phyloP scores from a whole-genome alignment of 495 filamentous ascomycete species.

The Penicillium pancosmium region DNA sequence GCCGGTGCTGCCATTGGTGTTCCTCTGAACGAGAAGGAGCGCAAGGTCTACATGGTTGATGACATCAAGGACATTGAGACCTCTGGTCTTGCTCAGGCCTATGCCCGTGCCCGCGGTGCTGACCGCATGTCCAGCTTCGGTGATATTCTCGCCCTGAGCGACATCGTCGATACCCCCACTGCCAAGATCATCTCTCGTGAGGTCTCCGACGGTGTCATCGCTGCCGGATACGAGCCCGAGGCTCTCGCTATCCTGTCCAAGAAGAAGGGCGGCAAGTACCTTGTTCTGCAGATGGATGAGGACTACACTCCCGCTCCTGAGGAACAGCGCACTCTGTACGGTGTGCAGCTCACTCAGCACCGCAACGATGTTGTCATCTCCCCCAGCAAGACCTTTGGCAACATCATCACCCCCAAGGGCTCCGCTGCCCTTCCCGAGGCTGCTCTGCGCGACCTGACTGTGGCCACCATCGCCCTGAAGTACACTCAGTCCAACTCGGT shows the following conservation, averaged over 20 bases:
- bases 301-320: conserved; percentile 73
- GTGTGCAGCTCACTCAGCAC: conserved; percentile 80
- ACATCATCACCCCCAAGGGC: conserved; percentile 82
- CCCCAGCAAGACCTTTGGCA: conserved; percentile 78
- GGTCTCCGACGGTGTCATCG: conserved; percentile 96
- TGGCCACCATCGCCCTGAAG: conserved; percentile 95
- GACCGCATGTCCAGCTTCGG: conserved; percentile 98
- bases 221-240: conserved; percentile 78
- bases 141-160: conserved; percentile 90
- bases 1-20: conserved; percentile 94
- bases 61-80: conserved; percentile 87
- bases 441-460: conserved; percentile 86
- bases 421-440: conserved; percentile 70
- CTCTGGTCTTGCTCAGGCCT: conserved; percentile 87
- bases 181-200: conserved; percentile 97
- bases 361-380: conserved; percentile 90
- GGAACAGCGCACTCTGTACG: conserved; percentile 86
- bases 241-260: conserved; percentile 91
- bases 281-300: conserved; percentile 92
- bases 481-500: conserved; percentile 99
- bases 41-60: conserved; percentile 97
- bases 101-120: conserved; percentile 90
- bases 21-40: conserved; percentile 80
- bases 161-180: conserved; percentile 85
- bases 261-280: conserved; percentile 98